Percentiles rank a stretch among this genome's conserved stretches.
Conservation (phyloP, 768 basidiomycete species). For the Antrodiella citrinella region DNA sequence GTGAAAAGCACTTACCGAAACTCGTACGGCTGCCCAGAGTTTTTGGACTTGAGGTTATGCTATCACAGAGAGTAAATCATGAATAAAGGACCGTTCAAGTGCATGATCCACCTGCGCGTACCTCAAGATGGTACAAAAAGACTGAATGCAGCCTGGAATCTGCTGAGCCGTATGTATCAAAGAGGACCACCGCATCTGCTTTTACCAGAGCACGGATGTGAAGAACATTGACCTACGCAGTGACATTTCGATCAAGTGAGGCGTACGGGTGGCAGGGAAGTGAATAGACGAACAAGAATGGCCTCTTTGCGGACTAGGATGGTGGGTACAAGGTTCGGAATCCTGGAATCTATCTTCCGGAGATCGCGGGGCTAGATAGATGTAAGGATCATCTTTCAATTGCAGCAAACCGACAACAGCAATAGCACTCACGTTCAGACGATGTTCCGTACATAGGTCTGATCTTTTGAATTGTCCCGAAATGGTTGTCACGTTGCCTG, state of each 20-base stretch:
- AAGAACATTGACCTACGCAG: constrained; percentile 73
- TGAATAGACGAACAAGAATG: constrained; percentile 54
- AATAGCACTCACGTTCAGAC: constrained; percentile 66
- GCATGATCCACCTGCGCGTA: constrained; percentile 19
- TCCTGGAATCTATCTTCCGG: constrained; percentile 90
- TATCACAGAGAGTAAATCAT: constrained; percentile 20
- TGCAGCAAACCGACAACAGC: neutral
- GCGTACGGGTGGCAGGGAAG: constrained; percentile 1
- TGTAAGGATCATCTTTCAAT: neutral
- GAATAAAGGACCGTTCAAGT: constrained; percentile 3
- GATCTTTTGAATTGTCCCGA: constrained; percentile 88
- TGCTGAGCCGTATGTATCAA: constrained; percentile 84
- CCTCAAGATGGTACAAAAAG: constrained; percentile 84
- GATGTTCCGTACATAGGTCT: constrained; percentile 81
- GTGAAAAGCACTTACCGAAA: constrained; percentile 50
- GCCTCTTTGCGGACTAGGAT: constrained; percentile 86
- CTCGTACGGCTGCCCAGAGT: constrained; percentile 72
- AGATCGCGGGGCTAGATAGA: constrained; percentile 77
- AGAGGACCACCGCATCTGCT: constrained; percentile 83
- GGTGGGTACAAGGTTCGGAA: constrained; percentile 91
- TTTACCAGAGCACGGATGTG: constrained; percentile 95
- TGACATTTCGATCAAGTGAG: neutral
- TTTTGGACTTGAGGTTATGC: constrained; percentile 79
- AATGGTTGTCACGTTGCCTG: constrained; percentile 81
- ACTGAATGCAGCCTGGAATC: constrained; percentile 83